A percentile compares a stretch with the other conserved stretches of the same genome.
Conservation (phyloP, 2,329 filamentous ascomycete genomes). For the Pseudopyrenochaeta lycopersici region DNA sequence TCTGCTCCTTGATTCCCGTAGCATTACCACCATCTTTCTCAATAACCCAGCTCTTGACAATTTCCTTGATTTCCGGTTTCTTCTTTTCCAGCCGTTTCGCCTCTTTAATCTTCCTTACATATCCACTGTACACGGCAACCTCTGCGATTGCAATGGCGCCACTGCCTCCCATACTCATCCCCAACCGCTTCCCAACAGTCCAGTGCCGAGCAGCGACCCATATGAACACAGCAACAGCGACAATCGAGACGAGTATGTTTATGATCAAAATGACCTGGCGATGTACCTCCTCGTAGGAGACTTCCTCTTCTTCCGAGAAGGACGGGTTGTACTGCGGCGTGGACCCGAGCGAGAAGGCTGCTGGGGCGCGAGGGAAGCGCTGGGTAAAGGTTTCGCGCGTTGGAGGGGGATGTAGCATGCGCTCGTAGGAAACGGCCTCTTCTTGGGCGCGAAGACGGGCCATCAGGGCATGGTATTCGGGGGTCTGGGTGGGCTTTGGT, state of each 20-base stretch:
- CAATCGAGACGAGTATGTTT: constrained; percentile 87
- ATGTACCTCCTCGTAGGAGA: constrained; percentile 77
- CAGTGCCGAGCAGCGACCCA: constrained; percentile 83
- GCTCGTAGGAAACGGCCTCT: constrained; percentile 82
- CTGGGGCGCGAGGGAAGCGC: constrained; percentile 62
- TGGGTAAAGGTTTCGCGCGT: constrained; percentile 67
- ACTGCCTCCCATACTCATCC: constrained; percentile 75
- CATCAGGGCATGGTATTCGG: constrained; percentile 90
- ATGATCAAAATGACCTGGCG: constrained; percentile 85
- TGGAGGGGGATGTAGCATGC: constrained; percentile 73
- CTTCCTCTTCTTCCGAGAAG: constrained; percentile 67
- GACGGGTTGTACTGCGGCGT: constrained; percentile 45
- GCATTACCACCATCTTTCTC: constrained; percentile 35
- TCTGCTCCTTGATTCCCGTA: constrained; percentile 23
- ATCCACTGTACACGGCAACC: constrained; percentile 79
- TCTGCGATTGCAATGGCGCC: constrained; percentile 77
- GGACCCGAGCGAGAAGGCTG: constrained; percentile 57
- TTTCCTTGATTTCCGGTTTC: constrained; percentile 71
- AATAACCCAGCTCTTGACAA: constrained; percentile 75
- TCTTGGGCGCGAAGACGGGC: constrained; percentile 81
- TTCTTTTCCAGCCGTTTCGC: constrained; percentile 70
- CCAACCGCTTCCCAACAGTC: constrained; percentile 74
- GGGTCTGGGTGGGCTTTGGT: constrained; percentile 71
- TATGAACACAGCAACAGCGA: constrained; percentile 78
- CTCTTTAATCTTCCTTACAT: constrained; percentile 74